Evolutionary conservation across 2,329 filamentous ascomycete genomes (phyloP).

Genomic region (Pestalotiopsis sp.): DNA sequence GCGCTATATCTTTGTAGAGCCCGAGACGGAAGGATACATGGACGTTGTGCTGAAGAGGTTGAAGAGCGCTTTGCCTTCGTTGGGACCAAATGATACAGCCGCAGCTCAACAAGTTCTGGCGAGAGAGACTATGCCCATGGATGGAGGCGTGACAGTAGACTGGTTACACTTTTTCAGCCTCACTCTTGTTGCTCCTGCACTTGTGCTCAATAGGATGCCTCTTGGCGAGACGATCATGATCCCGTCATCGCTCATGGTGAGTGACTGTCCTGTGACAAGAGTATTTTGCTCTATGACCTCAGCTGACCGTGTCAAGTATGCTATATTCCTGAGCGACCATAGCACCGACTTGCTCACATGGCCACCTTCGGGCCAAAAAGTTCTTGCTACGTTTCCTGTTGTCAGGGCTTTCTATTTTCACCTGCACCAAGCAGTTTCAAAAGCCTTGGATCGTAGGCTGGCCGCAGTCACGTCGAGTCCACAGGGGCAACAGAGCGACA

Average conservation of each 20-base stretch:
- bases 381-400: conserved; percentile 50
- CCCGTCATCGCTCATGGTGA: conserved; percentile 31
- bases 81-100: conserved; percentile 4
- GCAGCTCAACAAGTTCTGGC: neutral
- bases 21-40: conserved; percentile 1
- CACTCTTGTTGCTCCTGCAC: conserved; percentile 66
- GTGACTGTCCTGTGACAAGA: conserved; percentile 1
- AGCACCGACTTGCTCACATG: conserved; percentile 49
- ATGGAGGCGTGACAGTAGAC: conserved; percentile 18
- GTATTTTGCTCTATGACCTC: neutral
- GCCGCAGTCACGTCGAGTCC: conserved; percentile 43
- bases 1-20: conserved; percentile 16
- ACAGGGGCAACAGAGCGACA: conserved; percentile 19
- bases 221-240: conserved; percentile 54
- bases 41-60: conserved; percentile 3
- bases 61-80: conserved; percentile 7
- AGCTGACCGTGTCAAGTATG: conserved; percentile 41
- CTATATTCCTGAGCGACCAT: conserved; percentile 45
- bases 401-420: conserved; percentile 42
- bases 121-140: neutral
- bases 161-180: conserved; percentile 36
- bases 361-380: conserved; percentile 56
- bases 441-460: conserved; percentile 48
- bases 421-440: conserved; percentile 48
- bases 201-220: conserved; percentile 68